These are phyloP conservation scores for Chrysochromulina parva DNA, from an alignment of 78 protist species.

Conservation along the genomic window DNA sequence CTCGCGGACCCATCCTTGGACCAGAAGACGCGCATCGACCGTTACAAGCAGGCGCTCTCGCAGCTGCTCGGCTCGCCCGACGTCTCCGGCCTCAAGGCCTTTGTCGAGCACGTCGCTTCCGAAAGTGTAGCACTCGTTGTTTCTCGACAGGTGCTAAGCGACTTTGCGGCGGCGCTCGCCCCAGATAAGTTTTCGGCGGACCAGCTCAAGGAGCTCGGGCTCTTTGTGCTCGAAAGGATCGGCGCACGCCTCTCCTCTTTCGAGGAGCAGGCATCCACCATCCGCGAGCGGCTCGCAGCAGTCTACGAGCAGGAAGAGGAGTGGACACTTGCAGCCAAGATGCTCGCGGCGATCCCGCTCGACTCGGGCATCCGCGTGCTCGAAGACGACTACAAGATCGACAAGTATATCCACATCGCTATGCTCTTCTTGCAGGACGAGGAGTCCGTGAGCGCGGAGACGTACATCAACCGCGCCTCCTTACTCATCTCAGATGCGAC, in stretches of 20 bases:
- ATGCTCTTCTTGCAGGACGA: constrained; percentile 76
- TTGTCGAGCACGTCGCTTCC: constrained; percentile 33
- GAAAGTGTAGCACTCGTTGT: constrained; percentile 66
- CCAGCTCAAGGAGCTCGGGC: constrained; percentile 30
- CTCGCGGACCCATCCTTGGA: background rate
- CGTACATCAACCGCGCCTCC: constrained; percentile 74
- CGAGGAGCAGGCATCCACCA: constrained; percentile 52
- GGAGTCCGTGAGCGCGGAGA: constrained; percentile 75
- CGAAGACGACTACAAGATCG: constrained; percentile 70
- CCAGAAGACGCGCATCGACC: constrained; percentile 57
- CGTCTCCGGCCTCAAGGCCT: constrained; percentile 22
- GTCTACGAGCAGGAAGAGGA: constrained; percentile 71
- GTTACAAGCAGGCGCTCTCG: constrained; percentile 54
- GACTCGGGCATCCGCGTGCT: constrained; percentile 75
- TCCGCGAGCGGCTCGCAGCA: constrained; percentile 65
- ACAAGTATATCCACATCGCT: constrained; percentile 80
- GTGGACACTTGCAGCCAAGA: constrained; percentile 72
- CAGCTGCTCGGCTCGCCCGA: constrained; percentile 30
- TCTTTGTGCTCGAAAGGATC: constrained; percentile 52
- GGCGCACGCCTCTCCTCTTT: constrained; percentile 70
- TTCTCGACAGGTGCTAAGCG: constrained; percentile 63
- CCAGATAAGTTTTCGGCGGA: constrained; percentile 5
- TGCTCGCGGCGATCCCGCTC: constrained; percentile 74
- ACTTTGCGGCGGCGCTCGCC: constrained; percentile 16
- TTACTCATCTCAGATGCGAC: background rate